These are phyloP conservation scores for Euphorbia neoarborescens DNA, from an alignment of 441 rosid species.

Conservation along the genomic window DNA sequence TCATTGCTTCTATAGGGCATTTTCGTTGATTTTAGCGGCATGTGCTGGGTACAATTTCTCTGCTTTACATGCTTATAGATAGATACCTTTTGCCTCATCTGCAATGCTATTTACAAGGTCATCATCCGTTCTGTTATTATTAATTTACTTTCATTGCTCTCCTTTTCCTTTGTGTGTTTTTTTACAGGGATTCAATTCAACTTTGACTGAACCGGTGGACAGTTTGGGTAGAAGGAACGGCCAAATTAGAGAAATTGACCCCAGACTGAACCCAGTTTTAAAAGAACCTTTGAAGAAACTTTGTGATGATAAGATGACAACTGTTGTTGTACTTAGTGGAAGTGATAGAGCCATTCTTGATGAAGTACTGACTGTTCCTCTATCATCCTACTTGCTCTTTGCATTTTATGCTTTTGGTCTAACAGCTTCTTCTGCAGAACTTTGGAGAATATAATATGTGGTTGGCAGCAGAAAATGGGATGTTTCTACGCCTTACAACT, in stretches of 20 bases:
- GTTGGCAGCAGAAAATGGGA: conserved; percentile 84
- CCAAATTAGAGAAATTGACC: conserved; percentile 69
- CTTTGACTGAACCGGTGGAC: conserved; percentile 56
- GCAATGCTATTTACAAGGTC: not conserved
- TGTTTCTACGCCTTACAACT: conserved; percentile 54
- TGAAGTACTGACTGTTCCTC: conserved; percentile 34
- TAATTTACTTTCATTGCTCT: not conserved
- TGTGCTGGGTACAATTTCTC: not conserved
- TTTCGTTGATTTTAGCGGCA: not conserved
- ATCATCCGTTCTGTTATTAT: not conserved
- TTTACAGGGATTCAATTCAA: conserved; percentile 61
- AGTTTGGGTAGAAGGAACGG: conserved; percentile 46
- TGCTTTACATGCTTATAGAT: not conserved
- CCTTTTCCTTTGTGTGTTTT: not conserved
- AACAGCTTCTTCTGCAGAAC: conserved; percentile 37
- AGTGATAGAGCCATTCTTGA: conserved; percentile 60
- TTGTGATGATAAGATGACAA: conserved; percentile 47
- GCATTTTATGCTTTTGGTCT: conserved; percentile 14
- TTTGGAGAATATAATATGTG: conserved; percentile 59
- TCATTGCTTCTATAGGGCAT: not conserved
- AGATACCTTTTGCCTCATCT: not conserved
- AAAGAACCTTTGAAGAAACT: conserved; percentile 49
- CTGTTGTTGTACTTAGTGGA: conserved; percentile 60
- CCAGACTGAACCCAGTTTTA: conserved; percentile 48
- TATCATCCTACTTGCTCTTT: not conserved